Conservation (phyloP, 441 rosid species). For the Aleurites moluccanus region DNA sequence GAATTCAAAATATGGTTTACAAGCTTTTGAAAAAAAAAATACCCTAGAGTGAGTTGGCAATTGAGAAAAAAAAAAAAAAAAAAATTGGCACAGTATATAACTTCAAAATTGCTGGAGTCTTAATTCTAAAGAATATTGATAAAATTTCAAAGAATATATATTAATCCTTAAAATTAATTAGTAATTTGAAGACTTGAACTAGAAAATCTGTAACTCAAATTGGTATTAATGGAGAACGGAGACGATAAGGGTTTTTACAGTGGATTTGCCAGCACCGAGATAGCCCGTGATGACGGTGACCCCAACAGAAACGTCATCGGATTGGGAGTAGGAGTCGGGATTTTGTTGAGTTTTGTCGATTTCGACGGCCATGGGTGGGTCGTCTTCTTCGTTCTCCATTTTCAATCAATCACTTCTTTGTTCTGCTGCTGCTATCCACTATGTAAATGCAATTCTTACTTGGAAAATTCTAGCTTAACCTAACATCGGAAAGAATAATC, state of each 20-base stretch:
- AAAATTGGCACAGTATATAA: background rate
- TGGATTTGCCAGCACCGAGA: conserved; percentile 96
- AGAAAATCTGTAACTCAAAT: too few species aligned
- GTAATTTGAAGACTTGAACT: too few species aligned
- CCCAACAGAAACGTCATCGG: conserved; percentile 53
- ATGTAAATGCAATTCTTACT: too few species aligned
- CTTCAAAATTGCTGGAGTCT: too few species aligned
- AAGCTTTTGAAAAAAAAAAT: conserved; percentile 44
- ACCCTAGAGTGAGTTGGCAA: background rate
- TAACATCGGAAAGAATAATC: too few species aligned
- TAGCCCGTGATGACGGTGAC: conserved; percentile 90
- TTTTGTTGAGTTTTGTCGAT: conserved; percentile 28
- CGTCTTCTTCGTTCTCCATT: conserved; percentile 71
- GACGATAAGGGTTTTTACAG: conserved; percentile 43
- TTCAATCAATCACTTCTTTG: background rate
- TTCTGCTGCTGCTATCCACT: background rate
- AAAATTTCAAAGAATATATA: too few species aligned
- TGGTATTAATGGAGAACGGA: conserved; percentile 1
- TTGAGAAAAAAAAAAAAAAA: background rate
- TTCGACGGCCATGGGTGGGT: conserved; percentile 63
- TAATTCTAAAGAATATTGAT: background rate
- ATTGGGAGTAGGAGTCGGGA: conserved; percentile 7
- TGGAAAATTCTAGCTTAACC: too few species aligned
- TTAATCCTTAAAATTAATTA: too few species aligned
- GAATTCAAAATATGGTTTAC: conserved; percentile 75